Conservation (phyloP, 768 basidiomycete species). For the Macrolepiota albuminosa region DNA sequence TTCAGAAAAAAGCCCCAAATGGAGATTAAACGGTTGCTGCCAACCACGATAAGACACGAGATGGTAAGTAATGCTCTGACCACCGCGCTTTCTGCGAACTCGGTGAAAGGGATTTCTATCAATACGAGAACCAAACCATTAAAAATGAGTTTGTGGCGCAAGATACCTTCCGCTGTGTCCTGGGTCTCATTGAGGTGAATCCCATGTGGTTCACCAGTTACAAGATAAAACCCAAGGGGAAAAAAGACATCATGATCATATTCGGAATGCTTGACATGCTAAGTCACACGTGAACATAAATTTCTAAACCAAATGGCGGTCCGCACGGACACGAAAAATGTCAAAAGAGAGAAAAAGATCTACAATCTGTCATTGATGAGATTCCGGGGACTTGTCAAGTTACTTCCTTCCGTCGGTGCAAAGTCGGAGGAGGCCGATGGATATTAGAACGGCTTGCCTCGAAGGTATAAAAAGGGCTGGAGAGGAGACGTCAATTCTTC, state of each 20-base stretch:
- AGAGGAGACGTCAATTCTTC: conserved; percentile 2
- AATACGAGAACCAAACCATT: not conserved
- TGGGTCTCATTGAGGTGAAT: not conserved
- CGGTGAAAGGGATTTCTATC: not conserved
- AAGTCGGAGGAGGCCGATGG: not conserved
- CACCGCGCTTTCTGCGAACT: not conserved
- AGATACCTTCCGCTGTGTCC: not conserved
- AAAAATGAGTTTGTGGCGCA: not conserved
- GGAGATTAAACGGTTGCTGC: not conserved
- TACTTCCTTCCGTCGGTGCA: not conserved
- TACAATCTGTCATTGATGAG: conserved; percentile 1
- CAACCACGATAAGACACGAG: not conserved
- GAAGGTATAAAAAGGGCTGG: conserved; percentile 1
- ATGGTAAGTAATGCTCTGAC: not conserved
- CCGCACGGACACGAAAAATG: not conserved
- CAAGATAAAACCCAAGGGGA: not conserved
- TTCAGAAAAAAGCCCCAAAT: not conserved
- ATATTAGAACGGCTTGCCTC: not conserved
- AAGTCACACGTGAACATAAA: not conserved
- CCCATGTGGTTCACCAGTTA: not conserved
- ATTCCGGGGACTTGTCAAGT: not conserved
- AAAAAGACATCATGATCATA: not conserved
- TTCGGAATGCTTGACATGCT: not conserved
- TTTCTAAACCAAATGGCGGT: not conserved
- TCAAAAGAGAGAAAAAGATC: not conserved